Base-by-base conservation (phyloP, 305 asterid genomes). In the Plantago coronopus region DNA sequence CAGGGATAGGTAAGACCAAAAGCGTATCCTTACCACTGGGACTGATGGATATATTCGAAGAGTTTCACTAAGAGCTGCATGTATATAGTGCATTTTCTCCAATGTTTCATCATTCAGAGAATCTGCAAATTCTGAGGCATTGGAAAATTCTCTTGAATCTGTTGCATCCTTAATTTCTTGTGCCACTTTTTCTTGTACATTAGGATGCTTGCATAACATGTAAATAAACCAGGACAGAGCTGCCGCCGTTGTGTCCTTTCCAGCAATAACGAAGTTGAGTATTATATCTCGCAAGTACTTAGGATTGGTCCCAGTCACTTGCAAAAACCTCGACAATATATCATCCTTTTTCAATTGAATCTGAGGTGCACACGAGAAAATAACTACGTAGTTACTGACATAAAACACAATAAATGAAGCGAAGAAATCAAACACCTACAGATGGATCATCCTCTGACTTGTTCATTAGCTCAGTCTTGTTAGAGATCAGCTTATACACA, bases 231-330 rank as follows among this genome's bases (percentile, higher is more conserved):
- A 89, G 9, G 94, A 77, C 2, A 89, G 74, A n/a, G 94, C 56
- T 25, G 81, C 70, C 17, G 95, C 87, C 17, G 89, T 86, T 1
- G 95, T 86, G 74, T 89, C 96, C 65, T 89, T 86, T 42, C 97
- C 95, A 25, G 95, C 94, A 57, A 82, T 86, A 23, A 84, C 58
- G 72, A 84, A 81, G 83, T 74, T 89, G 70, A 87, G 25, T 64
- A 84, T 81, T 42, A 89, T 80, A 65, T 89, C 97, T 12, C 88
- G 81, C 82, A 89, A 60, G 79, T 79, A 86, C 78, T 84, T 86
- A 7, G 84, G 82, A 72, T 86, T 77, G 2, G 71, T 69, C 51
- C 74, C 72, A 1, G 68, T 38, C 59, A 76, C 29, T 67, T 73
- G 79, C 75, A 82, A 44, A 59, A 86, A 89, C 64, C 91, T 74